Evolutionary conservation across 805 yeast genomes (phyloP).

Genomic region (Nakazawaea anatomiae): DNA sequence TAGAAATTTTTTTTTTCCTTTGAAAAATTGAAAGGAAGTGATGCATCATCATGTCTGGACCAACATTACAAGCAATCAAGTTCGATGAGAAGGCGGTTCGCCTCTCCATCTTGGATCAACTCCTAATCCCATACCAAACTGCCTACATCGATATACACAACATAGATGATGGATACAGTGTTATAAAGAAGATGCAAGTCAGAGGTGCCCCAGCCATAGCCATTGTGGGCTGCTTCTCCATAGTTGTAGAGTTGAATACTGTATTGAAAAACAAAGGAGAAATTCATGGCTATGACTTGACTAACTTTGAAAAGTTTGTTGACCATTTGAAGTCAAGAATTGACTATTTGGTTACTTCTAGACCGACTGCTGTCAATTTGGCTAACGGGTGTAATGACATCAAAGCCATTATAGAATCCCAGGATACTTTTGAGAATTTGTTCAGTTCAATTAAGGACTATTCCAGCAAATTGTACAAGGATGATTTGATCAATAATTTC

Average conservation of each 20-base stretch:
- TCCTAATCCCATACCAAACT: slow-evolving; percentile 74
- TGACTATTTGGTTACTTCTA: slow-evolving; percentile 62
- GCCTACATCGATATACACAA: slow-evolving; percentile 55
- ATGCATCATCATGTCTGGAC: slow-evolving; percentile 17
- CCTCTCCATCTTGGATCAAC: slow-evolving; percentile 72
- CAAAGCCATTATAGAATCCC: slow-evolving; percentile 24
- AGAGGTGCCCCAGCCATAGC: slow-evolving; percentile 99
- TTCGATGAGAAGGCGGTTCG: slow-evolving; percentile 42
- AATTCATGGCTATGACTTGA: slow-evolving; percentile 25
- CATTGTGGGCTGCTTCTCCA: slow-evolving; percentile 82
- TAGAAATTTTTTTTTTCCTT: too few species aligned
- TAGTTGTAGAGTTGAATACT: slow-evolving; percentile 61
- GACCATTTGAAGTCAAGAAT: slow-evolving; percentile 39
- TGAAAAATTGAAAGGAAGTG: not conserved
- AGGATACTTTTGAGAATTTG: slow-evolving; percentile 13
- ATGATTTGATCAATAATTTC: slow-evolving; percentile 73
- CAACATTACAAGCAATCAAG: slow-evolving; percentile 57
- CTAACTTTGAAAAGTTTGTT: slow-evolving; percentile 28
- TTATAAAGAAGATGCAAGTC: slow-evolving; percentile 88
- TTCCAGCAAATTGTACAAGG: slow-evolving; percentile 54
- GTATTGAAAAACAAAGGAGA: slow-evolving; percentile 20
- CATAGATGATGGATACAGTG: slow-evolving; percentile 72
- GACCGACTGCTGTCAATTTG: slow-evolving; percentile 96
- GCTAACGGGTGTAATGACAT: slow-evolving; percentile 64
- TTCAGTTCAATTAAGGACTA: slow-evolving; percentile 33